Evolutionary conservation across 805 yeast genomes (phyloP).

Genomic region (Sugiyamaella marilandica): DNA sequence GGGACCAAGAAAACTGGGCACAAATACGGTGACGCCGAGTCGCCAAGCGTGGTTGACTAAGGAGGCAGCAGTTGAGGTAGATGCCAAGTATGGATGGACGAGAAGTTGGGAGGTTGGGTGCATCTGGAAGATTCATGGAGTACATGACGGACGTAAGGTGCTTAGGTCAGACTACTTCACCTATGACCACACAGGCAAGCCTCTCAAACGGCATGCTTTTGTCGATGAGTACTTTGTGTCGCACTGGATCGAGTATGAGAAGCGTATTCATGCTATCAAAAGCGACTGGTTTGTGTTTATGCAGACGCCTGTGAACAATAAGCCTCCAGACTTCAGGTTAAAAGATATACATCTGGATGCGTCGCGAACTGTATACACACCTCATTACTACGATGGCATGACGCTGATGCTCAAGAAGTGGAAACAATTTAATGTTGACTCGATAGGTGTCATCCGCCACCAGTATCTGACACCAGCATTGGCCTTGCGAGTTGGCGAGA

Average conservation of each 20-base stretch:
- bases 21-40: conserved; percentile 52
- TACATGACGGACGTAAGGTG: conserved; percentile 50
- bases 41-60: conserved; percentile 65
- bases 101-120: conserved; percentile 79
- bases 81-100: conserved; percentile 62
- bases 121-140: conserved; percentile 70
- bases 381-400: conserved; percentile 91
- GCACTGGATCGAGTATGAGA: conserved; percentile 47
- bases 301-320: conserved; percentile 77
- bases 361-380: conserved; percentile 57
- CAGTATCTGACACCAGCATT: conserved; percentile 69
- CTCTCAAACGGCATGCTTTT: conserved; percentile 50
- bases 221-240: conserved; percentile 59
- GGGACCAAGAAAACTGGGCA: conserved; percentile 69
- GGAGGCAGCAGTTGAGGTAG: conserved; percentile 30
- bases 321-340: conserved; percentile 62
- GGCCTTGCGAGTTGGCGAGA: conserved; percentile 63
- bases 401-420: conserved; percentile 84
- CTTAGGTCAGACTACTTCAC: conserved; percentile 50
- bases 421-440: conserved; percentile 77
- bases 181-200: conserved; percentile 31
- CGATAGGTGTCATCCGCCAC: conserved; percentile 76
- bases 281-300: conserved; percentile 52
- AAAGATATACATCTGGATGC: conserved; percentile 25
- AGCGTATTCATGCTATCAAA: conserved; percentile 43